phyloP scores from a whole-genome alignment of 768 basidiomycete genomes.

The Cystobasidium tubakii region DNA sequence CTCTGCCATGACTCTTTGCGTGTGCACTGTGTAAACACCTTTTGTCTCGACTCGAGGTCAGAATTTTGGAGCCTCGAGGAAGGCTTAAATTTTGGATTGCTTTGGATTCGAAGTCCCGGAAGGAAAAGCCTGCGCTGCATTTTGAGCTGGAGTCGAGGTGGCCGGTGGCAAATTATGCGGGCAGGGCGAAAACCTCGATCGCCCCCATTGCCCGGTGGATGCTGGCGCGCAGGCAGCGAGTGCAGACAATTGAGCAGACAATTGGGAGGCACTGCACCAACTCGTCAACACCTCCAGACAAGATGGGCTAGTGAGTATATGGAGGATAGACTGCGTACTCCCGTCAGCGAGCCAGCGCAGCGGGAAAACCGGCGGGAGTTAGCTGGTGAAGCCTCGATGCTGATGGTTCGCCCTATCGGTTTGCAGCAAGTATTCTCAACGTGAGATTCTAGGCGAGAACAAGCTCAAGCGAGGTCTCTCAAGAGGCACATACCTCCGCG shows the following conservation, averaged over 20 bases:
- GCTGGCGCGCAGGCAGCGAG: neutral
- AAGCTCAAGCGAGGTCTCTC: slow-evolving; percentile 40
- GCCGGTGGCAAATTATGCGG: neutral
- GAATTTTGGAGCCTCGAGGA: neutral
- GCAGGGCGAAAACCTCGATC: neutral
- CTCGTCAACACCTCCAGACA: neutral
- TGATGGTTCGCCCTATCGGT: slow-evolving; percentile 1
- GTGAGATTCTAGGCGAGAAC: slow-evolving; percentile 2
- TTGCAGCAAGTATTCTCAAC: slow-evolving; percentile 5
- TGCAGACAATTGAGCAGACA: neutral
- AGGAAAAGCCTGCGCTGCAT: neutral
- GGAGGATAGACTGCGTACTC: neutral
- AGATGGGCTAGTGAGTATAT: slow-evolving; percentile 1
- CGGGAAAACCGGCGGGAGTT: neutral
- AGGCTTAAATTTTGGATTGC: neutral
- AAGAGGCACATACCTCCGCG: slow-evolving; percentile 64
- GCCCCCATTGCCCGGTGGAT: neutral
- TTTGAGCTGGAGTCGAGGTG: neutral
- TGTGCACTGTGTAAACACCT: too few species aligned
- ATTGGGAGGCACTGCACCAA: neutral
- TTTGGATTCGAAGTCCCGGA: neutral
- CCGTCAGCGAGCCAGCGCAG: neutral
- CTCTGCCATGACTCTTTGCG: too few species aligned
- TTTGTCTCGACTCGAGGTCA: too few species aligned
- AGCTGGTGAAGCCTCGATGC: neutral